A percentile compares a stretch with the other conserved stretches of the same genome.
These are phyloP conservation scores for Gynandropsis gynandra DNA, from an alignment of 345 rosid species.

Conservation along the genomic window DNA sequence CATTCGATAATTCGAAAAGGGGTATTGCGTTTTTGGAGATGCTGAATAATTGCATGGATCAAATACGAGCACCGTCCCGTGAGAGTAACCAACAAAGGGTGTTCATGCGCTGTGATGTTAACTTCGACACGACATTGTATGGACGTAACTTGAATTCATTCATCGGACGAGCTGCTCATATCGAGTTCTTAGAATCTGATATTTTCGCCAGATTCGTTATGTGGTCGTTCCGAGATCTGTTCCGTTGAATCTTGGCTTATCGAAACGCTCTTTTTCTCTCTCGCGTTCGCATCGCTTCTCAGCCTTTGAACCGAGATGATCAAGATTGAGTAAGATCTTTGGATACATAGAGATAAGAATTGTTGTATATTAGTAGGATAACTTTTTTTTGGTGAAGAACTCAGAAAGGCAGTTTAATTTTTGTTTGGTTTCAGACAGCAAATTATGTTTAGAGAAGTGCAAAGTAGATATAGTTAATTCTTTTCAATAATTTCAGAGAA, in stretches of 20 bases:
- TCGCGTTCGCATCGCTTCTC: too few relatives aligned
- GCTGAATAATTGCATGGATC: constrained; percentile 90
- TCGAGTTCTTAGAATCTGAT: constrained; percentile 87
- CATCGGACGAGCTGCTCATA: constrained; percentile 94
- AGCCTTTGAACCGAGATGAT: too few relatives aligned
- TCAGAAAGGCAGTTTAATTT: too few relatives aligned
- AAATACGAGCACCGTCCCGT: constrained; percentile 56
- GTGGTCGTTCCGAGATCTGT: constrained; percentile 87
- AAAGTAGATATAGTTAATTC: too few relatives aligned
- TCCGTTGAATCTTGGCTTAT: constrained; percentile 31
- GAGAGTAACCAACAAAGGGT: constrained; percentile 38
- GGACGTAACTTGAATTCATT: constrained; percentile 78
- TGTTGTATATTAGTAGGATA: too few relatives aligned
- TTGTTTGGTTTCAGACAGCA: too few relatives aligned
- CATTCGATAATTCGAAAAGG: constrained; percentile 63
- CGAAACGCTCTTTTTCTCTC: not conserved
- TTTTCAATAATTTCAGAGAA: too few relatives aligned
- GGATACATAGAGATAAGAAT: too few relatives aligned
- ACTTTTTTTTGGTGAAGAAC: too few relatives aligned
- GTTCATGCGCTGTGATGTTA: constrained; percentile 90
- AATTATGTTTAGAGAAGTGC: too few relatives aligned
- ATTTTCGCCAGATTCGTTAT: constrained; percentile 73
- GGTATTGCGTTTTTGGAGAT: constrained; percentile 76
- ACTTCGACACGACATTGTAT: constrained; percentile 63
- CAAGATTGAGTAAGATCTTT: too few relatives aligned